These are phyloP conservation scores for Pyrenophora graminea DNA, from an alignment of 2,329 filamentous ascomycete species.

Conservation along the genomic window DNA sequence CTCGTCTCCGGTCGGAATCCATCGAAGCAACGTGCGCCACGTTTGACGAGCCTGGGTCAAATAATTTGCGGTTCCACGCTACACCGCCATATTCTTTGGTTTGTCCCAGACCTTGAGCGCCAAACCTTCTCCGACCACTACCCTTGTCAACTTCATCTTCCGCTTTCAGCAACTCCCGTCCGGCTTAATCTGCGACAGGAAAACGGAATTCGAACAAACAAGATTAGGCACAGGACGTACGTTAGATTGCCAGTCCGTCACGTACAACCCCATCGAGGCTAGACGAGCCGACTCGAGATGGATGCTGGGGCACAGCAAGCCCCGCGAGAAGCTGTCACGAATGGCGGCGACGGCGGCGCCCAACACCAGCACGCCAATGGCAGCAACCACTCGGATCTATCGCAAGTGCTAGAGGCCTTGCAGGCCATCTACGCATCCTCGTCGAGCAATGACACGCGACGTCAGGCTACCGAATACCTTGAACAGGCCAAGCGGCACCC, in stretches of 20 bases:
- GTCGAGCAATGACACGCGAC: conserved; percentile 78
- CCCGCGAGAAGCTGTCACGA: conserved; percentile 31
- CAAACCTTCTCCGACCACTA: conserved; percentile 17
- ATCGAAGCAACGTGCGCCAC: conserved; percentile 2
- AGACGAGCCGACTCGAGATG: conserved; percentile 31
- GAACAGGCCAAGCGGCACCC: conserved; percentile 80
- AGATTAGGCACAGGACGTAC: neutral
- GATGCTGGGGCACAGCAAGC: conserved; percentile 32
- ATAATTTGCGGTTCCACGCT: conserved; percentile 13
- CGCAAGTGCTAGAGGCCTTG: conserved; percentile 80
- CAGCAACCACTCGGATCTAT: conserved; percentile 49
- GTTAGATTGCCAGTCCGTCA: neutral
- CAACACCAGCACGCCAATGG: conserved; percentile 26
- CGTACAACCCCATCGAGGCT: conserved; percentile 9
- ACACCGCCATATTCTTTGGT: conserved; percentile 23
- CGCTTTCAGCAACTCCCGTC: conserved; percentile 15
- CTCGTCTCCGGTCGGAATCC: neutral
- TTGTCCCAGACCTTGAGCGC: conserved; percentile 18
- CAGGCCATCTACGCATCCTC: conserved; percentile 83
- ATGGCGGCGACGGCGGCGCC: conserved; percentile 25
- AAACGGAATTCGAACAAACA: neutral
- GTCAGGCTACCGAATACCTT: conserved; percentile 82
- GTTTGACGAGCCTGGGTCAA: neutral
- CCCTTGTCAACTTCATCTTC: conserved; percentile 16
- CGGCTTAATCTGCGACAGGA: neutral